These are phyloP conservation scores for Furculomyces boomerangus DNA, from an alignment of 371 early-diverging fungal species.

Conservation along the genomic window DNA sequence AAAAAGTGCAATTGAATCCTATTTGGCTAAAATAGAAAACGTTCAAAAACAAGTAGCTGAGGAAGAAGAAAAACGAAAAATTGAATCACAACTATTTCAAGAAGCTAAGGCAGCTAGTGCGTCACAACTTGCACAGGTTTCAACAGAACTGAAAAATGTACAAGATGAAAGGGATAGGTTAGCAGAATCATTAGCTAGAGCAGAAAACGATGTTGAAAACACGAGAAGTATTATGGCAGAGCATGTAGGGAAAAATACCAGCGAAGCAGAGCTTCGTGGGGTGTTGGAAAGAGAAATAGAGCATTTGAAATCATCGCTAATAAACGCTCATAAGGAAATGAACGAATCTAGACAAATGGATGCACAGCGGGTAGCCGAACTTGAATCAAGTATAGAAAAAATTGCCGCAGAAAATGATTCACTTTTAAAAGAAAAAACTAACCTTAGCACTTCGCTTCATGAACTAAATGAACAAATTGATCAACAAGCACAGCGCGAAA, in stretches of 20 bases:
- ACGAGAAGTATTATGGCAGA: conserved; percentile 42
- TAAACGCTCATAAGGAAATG: conserved; percentile 31
- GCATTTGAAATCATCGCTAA: conserved; percentile 39
- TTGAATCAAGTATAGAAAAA: conserved; percentile 15
- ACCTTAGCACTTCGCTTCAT: conserved; percentile 15
- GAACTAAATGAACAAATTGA: conserved; percentile 35
- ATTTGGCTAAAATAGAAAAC: not conserved
- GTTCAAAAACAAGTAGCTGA: conserved; percentile 22
- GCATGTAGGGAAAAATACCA: conserved; percentile 53
- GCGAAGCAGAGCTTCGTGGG: conserved; percentile 43
- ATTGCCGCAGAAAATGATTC: conserved; percentile 38
- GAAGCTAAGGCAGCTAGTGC: conserved; percentile 6
- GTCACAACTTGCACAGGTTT: conserved; percentile 32
- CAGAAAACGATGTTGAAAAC: conserved; percentile 41
- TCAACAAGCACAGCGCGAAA: conserved; percentile 18
- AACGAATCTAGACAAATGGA: conserved; percentile 30
- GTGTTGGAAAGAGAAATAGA: conserved; percentile 58
- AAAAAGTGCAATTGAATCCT: not conserved
- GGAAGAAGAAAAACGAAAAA: conserved; percentile 23
- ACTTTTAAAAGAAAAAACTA: conserved; percentile 39
- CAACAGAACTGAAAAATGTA: conserved; percentile 42
- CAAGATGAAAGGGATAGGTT: conserved; percentile 36
- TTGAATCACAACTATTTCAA: conserved; percentile 5
- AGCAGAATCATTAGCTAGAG: conserved; percentile 28
- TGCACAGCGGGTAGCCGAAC: not conserved